These are phyloP conservation scores for Alternaria sp. DNA, from an alignment of 2,329 filamentous ascomycete species.

Conservation along the genomic window DNA sequence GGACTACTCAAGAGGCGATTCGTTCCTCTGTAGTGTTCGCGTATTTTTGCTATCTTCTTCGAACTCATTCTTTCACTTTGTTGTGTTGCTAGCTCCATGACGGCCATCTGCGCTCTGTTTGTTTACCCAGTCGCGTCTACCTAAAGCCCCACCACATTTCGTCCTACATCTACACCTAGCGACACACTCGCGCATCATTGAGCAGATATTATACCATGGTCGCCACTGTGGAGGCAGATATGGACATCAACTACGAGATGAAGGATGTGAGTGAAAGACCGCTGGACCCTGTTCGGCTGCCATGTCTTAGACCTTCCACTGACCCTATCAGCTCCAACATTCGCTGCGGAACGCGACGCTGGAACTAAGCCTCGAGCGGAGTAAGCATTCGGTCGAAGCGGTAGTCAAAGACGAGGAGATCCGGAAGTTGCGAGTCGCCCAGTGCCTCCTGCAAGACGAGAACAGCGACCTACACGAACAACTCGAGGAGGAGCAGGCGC, in stretches of 20 bases:
- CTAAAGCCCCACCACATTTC: constrained; percentile 24
- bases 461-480: constrained; percentile 71
- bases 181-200: constrained; percentile 20
- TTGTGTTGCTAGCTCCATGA: not conserved
- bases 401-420: constrained; percentile 77
- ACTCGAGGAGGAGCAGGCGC: constrained; percentile 65
- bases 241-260: constrained; percentile 38
- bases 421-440: constrained; percentile 69
- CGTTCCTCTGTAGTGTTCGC: not conserved
- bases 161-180: constrained; percentile 18
- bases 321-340: constrained; percentile 52
- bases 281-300: not conserved
- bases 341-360: constrained; percentile 61
- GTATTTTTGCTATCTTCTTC: not conserved
- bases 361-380: constrained; percentile 73
- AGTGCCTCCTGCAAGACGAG: constrained; percentile 74
- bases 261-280: constrained; percentile 41
- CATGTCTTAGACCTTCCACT: constrained; percentile 12
- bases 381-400: constrained; percentile 68
- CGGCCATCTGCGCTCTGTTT: constrained; percentile 30
- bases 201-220: constrained; percentile 35
- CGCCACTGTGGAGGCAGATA: constrained; percentile 32
- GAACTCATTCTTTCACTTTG: not conserved
- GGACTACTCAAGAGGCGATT: not conserved
- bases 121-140: constrained; percentile 43